Evolutionary conservation across 306 rosid genomes (phyloP).

Genomic region (Trifolium subterraneum): DNA sequence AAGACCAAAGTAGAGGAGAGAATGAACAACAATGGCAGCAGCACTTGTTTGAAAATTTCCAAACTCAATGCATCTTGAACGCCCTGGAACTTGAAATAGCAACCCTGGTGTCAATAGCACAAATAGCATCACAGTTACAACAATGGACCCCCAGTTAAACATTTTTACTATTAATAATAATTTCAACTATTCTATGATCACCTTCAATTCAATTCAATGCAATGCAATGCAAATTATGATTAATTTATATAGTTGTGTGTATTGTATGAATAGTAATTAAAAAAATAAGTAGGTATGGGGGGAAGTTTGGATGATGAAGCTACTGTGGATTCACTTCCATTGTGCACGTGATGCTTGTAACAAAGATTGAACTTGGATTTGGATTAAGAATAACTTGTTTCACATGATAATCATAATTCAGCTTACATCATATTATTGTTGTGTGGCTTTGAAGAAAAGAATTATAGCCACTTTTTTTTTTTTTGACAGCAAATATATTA

Average conservation of each 20-base stretch:
- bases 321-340: constrained; percentile 35
- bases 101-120: constrained; percentile 78
- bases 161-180: constrained; percentile 27
- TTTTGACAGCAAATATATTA: too few species aligned
- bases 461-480: constrained; percentile 27
- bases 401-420: constrained; percentile 19
- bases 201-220: neutral
- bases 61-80: constrained; percentile 74
- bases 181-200: neutral
- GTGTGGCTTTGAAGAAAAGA: constrained; percentile 48
- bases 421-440: neutral
- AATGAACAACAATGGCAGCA: constrained; percentile 75
- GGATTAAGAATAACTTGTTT: constrained; percentile 58
- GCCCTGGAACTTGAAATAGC: constrained; percentile 79
- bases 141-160: constrained; percentile 88
- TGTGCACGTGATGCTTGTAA: constrained; percentile 36
- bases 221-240: neutral
- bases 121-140: constrained; percentile 74
- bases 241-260: constrained; percentile 3
- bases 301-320: constrained; percentile 16
- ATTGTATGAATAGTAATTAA: neutral
- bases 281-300: neutral
- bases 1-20: constrained; percentile 82
- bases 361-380: constrained; percentile 32
- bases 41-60: constrained; percentile 85